Conservation (phyloP, 2,329 filamentous ascomycete species). For the Sarocladium oryzae region DNA sequence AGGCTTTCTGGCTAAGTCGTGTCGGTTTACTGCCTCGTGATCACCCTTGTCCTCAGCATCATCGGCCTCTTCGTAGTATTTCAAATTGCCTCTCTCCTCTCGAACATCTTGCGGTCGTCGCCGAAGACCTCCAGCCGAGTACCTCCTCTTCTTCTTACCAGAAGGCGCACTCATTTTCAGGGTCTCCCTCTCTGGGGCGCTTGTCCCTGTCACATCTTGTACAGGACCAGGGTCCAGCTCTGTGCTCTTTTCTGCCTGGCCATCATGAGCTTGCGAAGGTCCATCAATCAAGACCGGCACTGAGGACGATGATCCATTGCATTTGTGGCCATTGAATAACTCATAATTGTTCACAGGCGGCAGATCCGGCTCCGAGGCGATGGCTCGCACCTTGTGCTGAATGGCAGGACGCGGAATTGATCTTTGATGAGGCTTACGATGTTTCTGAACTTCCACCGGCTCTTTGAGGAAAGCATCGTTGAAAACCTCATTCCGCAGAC, state of each 20-base stretch:
- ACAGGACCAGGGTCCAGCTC: conserved; percentile 20
- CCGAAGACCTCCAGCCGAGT: conserved; percentile 79
- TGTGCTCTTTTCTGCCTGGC: background rate
- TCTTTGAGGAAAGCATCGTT: conserved; percentile 86
- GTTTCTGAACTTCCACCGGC: conserved; percentile 72
- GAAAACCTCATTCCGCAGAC: conserved; percentile 82
- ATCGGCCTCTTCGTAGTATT: conserved; percentile 85
- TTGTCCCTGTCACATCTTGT: conserved; percentile 56
- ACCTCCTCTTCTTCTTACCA: conserved; percentile 58
- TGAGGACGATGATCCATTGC: background rate
- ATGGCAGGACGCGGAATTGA: conserved; percentile 50
- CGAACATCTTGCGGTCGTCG: conserved; percentile 66
- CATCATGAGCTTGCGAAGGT: background rate
- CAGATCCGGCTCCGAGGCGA: conserved; percentile 39
- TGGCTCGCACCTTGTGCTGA: conserved; percentile 37
- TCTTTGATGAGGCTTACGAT: conserved; percentile 64
- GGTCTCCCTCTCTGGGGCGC: conserved; percentile 56
- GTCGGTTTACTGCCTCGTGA: conserved; percentile 14
- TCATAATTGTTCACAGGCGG: conserved; percentile 1
- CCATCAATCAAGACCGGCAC: background rate
- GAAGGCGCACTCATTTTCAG: conserved; percentile 34
- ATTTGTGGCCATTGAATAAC: conserved; percentile 5
- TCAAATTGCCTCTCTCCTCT: conserved; percentile 66
- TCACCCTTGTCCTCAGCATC: conserved; percentile 75
- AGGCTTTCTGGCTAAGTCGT: conserved; percentile 9